Evolutionary conservation across 2,329 filamentous ascomycete species (phyloP), one percentile per base, ranked within the genome.

Genomic region (Blastomyces emzantsi): DNA sequence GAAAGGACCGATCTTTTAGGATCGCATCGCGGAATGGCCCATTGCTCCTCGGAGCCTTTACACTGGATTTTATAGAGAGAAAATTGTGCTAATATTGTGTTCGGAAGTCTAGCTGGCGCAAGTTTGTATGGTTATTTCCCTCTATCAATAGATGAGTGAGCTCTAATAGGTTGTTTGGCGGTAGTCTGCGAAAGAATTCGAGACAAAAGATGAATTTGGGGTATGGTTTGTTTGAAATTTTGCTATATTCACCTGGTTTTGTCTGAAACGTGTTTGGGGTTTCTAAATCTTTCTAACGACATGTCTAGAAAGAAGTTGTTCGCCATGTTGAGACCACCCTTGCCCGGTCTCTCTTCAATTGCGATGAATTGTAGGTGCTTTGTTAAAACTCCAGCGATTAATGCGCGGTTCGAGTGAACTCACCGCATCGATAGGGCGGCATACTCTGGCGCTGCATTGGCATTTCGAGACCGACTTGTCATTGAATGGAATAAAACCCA

Each of bases 401-500:
- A 60, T 22, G 7, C 25, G 30, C 25, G 30, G 25, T 25, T 25
- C n/a, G 49, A 19, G 43, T 43, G 41, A 55, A 36, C 61, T 68
- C 17, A 65, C 30, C 7, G 41, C 39, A 59, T 61, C 11, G 51
- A 2, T 65, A 83, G 85, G 62, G 94, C 94, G 62, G 92, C 92
- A 41, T 99, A 99, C 77, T 86, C 90, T 8, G 94, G 93, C 68
- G 91, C 92, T 54, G 90, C 91, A 68, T 80, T 99, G 71, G 93
- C 94, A 33, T 93, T 99, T 79, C 86, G 94, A 72, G 93, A 99
- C 76, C 88, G 92, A 61, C 82, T 99, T 73, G 88, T 99, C 72
- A 87, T 94, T 67, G 91, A 96, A 70, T 99, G 94, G 94, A 99
- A 97, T 80, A 92, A 88, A 78, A 99, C 94, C 57, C 94, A 99